Base-by-base conservation (phyloP, 2,329 filamentous ascomycete species). In the Aspergillus sp. region DNA sequence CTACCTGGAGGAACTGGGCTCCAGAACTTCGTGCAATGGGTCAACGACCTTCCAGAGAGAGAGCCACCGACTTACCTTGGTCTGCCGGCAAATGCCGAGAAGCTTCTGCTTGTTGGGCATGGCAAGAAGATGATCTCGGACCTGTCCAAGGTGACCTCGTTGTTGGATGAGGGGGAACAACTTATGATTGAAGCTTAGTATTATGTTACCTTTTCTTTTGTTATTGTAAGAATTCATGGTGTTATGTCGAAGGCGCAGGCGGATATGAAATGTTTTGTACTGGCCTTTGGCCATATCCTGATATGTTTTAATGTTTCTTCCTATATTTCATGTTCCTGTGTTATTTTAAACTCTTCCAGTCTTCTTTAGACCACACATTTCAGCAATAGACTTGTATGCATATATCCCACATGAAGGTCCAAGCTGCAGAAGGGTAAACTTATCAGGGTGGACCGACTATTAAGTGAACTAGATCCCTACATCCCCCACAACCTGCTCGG, bases 41-140 rank as follows among this genome's bases (percentile, higher is more conserved):
- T 99, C 60, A 90, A 96, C 67, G 86, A 85, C 59, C 80, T 99
- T 60, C 95, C 95, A 0, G 95, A 99, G 81, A 87, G 95, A 67
- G 95, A 99, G 75, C 96, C 96, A 26, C 95, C 95, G 4, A 96
- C 92, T 1, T 99, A 96, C 71, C 82, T 99, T 15, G 96, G 95
- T 20, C 77, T 99, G 64, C 95, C 95, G 36, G 91, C 91, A 26
- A 97, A 99, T 73, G 95, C 95, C 18, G 95, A 99, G 85, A 99
- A 98, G 78, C 73, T 99, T 71, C 76, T 99, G 66, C 82, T 99
- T 32, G 90, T 96, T 13, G 93, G 91, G 2, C 87, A 96, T 68
- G 96, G 93, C 43, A 85, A 85, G 70, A 90, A 88, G 68, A 87
- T 97, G 84, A 87, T 97, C 67, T 84, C 83, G 62, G 93, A 97